These are phyloP conservation scores for Allantophomopsis cytisporea DNA, from an alignment of 2,329 filamentous ascomycete species.

Conservation along the genomic window DNA sequence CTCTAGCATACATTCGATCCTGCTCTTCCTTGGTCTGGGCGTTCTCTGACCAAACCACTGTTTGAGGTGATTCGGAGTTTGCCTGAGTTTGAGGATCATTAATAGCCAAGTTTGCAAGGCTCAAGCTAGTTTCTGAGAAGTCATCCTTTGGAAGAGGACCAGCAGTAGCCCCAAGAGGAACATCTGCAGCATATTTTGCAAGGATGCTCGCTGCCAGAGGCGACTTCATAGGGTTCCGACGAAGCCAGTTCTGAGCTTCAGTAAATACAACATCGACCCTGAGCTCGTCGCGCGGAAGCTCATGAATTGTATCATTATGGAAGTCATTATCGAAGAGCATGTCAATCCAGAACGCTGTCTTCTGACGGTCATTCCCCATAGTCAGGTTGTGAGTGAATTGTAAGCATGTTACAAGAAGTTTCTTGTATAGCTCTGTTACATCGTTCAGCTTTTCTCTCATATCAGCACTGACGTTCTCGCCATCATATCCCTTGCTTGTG, in stretches of 20 bases:
- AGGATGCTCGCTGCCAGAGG: constrained; percentile 39
- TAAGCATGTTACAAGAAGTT: constrained; percentile 49
- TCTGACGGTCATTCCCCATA: constrained; percentile 54
- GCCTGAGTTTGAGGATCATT: neutral
- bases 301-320: constrained; percentile 35
- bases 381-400: constrained; percentile 60
- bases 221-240: constrained; percentile 45
- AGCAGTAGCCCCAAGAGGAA: constrained; percentile 13
- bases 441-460: constrained; percentile 44
- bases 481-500: constrained; percentile 53
- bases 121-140: neutral
- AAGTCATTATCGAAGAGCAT: constrained; percentile 46
- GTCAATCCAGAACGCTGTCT: constrained; percentile 57
- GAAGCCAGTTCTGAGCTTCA: constrained; percentile 49
- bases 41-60: constrained; percentile 15
- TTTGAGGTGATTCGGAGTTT: constrained; percentile 9
- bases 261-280: constrained; percentile 41
- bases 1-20: constrained; percentile 42
- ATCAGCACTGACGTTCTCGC: constrained; percentile 42
- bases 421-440: constrained; percentile 53
- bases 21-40: constrained; percentile 37
- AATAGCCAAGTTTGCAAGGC: neutral
- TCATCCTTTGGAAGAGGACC: constrained; percentile 15
- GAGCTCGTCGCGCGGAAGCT: constrained; percentile 33
- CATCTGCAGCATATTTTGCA: constrained; percentile 32